Percentiles rank a stretch among this genome's conserved stretches.
These are phyloP conservation scores for Synura sp. DNA, from an alignment of 352 stramenopile species.

Conservation along the genomic window DNA sequence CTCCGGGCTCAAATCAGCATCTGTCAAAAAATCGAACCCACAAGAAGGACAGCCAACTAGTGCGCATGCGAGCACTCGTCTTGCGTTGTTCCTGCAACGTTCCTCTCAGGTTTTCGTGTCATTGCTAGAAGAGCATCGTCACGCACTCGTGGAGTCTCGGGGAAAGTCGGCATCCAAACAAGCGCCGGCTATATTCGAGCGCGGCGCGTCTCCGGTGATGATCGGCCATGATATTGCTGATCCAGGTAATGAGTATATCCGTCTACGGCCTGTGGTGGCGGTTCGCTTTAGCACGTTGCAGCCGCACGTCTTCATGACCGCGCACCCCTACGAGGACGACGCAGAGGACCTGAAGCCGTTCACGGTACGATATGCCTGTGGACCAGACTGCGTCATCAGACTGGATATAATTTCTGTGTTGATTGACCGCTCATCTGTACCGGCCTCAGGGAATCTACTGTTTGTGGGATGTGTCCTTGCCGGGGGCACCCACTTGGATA, in stretches of 20 bases:
- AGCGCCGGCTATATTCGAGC: background rate
- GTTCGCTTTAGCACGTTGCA: background rate
- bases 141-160: too few species aligned
- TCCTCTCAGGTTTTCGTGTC: too few species aligned
- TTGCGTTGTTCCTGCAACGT: too few species aligned
- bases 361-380: too few species aligned
- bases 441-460: background rate
- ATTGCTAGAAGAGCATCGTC: too few species aligned
- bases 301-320: background rate
- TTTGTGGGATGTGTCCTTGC: background rate
- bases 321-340: background rate
- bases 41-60: too few species aligned
- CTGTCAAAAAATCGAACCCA: too few species aligned
- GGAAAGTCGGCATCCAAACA: too few species aligned
- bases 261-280: background rate
- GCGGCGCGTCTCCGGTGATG: background rate
- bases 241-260: background rate
- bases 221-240: background rate
- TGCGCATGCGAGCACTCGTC: too few species aligned
- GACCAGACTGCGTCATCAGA: too few species aligned
- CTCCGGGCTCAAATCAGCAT: too few species aligned
- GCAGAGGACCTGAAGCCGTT: background rate
- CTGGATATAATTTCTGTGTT: background rate
- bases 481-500: background rate
- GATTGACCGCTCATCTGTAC: background rate